Base-by-base conservation (phyloP, 208 protist genomes). In the Jaenimonas drosophilae region DNA sequence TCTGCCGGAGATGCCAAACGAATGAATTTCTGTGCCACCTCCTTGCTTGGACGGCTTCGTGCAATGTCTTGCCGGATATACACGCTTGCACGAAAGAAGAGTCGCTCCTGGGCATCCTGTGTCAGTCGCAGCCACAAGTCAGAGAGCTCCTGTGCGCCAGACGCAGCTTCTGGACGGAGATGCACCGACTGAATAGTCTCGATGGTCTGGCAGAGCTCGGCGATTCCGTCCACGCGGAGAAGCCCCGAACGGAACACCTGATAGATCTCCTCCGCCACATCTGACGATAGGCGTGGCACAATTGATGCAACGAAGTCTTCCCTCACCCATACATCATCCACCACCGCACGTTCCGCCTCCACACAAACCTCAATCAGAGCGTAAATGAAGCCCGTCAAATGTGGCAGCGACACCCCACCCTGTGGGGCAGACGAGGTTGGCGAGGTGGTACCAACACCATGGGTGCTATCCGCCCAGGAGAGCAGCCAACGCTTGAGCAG, bases 91-190 rank as follows among this genome's bases (percentile, higher is more conserved):
- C 76, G 77, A 54, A 91, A 91, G 36, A 89, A 68, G 9, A 94
- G 47, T 14, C 80, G 75, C 54, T 91, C 78, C 60, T 94, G 86
- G 32, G 80, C 68, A 53, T 91, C 81, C 49, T 90, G 78, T n/a
- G 77, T 76, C 76, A 91, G 87, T 50, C 76, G 68, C 34, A 69
- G 62, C 54, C 73, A 75, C 11, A 89, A 45, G 7, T 60, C 64
- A 24, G 68, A 39, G 11, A 89, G 41, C 38, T 87, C 74, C 21
- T 59, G 56, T 41, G 65, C 46, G 20, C 16, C 56, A 3, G 34
- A 20, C n/a, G 5, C 52, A 12, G 0, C 30, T 36, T 21, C 49
- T 40, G 28, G 64, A 12, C 54, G 68, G 34, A 69, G 33, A 20
- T 39, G 68, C 20, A 70, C 67, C 9, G 57, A 46, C 69, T 89